phyloP scores from a whole-genome alignment of 2,329 filamentous ascomycete species.

The Colletotrichum lupini region DNA sequence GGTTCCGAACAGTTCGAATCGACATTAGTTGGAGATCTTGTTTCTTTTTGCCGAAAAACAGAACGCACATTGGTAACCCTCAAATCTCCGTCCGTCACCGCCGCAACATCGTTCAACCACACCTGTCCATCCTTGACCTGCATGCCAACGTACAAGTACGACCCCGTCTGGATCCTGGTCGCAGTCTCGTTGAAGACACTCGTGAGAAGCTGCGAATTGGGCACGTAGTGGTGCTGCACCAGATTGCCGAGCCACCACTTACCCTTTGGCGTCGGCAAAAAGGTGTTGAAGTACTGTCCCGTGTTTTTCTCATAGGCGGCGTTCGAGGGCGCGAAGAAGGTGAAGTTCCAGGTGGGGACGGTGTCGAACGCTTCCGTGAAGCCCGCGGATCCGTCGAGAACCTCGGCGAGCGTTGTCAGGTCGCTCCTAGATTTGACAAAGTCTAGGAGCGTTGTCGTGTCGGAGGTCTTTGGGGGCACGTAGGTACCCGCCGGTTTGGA shows the following conservation, averaged over 20 bases:
- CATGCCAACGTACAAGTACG: conserved; percentile 40
- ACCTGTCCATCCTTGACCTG: conserved; percentile 36
- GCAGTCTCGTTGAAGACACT: conserved; percentile 38
- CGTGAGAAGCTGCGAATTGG: conserved; percentile 38
- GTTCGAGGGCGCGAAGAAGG: conserved; percentile 45
- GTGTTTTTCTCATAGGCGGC: conserved; percentile 43
- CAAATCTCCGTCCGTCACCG: conserved; percentile 25
- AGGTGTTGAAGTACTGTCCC: conserved; percentile 42
- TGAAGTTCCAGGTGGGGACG: conserved; percentile 41
- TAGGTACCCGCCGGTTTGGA: conserved; percentile 7
- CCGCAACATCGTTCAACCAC: conserved; percentile 40
- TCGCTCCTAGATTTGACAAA: conserved; percentile 13
- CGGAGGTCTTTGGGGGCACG: background rate
- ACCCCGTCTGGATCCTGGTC: conserved; percentile 40
- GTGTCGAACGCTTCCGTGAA: conserved; percentile 44
- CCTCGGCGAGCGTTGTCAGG: background rate
- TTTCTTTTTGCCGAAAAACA: no score
- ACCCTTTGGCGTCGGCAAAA: conserved; percentile 40
- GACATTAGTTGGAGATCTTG: background rate
- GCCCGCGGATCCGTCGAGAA: conserved; percentile 32
- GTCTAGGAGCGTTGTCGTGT: conserved; percentile 2
- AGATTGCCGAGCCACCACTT: conserved; percentile 43
- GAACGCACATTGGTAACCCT: conserved; percentile 15
- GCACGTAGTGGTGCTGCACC: conserved; percentile 41
- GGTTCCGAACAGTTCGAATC: background rate